phyloP scores from a whole-genome alignment of 2,329 filamentous ascomycete species.

The Plenodomus biglobosus region DNA sequence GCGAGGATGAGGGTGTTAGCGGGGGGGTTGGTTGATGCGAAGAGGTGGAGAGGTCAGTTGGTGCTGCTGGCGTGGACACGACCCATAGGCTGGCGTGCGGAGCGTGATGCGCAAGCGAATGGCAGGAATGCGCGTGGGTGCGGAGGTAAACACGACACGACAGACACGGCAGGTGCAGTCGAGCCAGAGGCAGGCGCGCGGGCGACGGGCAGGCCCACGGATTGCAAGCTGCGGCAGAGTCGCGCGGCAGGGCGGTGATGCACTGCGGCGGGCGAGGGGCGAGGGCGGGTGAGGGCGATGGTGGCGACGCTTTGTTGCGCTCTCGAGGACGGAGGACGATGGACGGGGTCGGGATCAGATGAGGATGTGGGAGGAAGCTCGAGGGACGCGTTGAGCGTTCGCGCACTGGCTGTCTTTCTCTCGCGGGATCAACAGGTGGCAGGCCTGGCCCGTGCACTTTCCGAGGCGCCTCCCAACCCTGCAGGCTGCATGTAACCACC shows the following conservation, averaged over 20 bases:
- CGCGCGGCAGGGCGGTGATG: background rate
- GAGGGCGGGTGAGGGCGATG: conserved; percentile 13
- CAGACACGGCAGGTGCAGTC: conserved; percentile 20
- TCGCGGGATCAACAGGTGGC: too few relatives aligned
- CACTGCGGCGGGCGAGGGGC: conserved; percentile 12
- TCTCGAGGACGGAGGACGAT: too few relatives aligned
- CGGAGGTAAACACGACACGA: conserved; percentile 9
- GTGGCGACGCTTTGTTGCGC: too few relatives aligned
- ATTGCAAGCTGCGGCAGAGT: background rate
- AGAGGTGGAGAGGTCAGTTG: conserved; percentile 15
- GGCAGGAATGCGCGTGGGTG: conserved; percentile 23
- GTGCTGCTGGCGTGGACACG: conserved; percentile 20
- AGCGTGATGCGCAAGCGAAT: conserved; percentile 5
- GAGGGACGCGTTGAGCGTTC: too few relatives aligned
- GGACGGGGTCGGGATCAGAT: too few relatives aligned
- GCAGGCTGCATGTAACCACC: background rate
- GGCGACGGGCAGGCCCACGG: background rate
- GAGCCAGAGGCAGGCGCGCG: conserved; percentile 13
- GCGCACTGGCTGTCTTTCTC: too few relatives aligned
- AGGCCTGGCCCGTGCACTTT: conserved; percentile 9
- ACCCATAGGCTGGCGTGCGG: conserved; percentile 28
- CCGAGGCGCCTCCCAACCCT: conserved; percentile 4
- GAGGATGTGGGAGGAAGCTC: background rate
- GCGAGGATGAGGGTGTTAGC: too few relatives aligned
- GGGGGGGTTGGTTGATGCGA: conserved; percentile 9